Conservation (phyloP, 768 basidiomycete species). For the Podaxis rugospora region DNA sequence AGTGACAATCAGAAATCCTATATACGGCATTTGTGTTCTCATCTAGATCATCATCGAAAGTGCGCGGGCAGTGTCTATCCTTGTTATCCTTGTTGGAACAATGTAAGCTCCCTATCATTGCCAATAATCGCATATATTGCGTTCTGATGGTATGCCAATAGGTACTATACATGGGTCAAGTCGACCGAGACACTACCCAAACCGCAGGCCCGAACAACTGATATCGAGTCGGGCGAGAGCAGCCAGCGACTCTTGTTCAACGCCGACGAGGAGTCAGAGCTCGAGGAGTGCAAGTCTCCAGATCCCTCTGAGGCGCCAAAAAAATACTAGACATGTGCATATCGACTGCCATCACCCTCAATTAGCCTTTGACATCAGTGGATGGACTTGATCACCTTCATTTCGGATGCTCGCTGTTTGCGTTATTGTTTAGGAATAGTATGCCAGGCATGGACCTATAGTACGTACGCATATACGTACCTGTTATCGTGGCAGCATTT, state of each 20-base stretch:
- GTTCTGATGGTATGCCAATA: conserved; percentile 15
- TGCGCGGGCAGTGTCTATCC: conserved; percentile 59
- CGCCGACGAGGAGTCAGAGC: conserved; percentile 8
- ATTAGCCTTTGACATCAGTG: neutral
- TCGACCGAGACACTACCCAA: conserved; percentile 18
- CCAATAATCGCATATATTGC: neutral
- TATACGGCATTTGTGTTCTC: neutral
- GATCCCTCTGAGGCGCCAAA: neutral
- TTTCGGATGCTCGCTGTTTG: too few species aligned
- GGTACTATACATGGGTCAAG: conserved; percentile 55
- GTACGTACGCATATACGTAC: too few species aligned
- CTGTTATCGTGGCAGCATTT: too few species aligned
- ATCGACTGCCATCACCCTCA: neutral
- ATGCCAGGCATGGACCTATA: too few species aligned
- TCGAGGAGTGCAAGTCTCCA: conserved; percentile 4
- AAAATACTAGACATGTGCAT: neutral
- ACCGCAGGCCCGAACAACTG: conserved; percentile 13
- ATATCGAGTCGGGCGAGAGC: conserved; percentile 17
- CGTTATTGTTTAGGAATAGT: too few species aligned
- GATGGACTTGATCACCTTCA: neutral
- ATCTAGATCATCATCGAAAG: conserved; percentile 28
- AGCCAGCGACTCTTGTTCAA: conserved; percentile 7
- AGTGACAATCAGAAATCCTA: conserved; percentile 22
- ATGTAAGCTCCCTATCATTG: conserved; percentile 37
- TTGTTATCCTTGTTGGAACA: conserved; percentile 64